phyloP scores from a whole-genome alignment of 805 yeast genomes.

The Myxozyma neglecta region DNA sequence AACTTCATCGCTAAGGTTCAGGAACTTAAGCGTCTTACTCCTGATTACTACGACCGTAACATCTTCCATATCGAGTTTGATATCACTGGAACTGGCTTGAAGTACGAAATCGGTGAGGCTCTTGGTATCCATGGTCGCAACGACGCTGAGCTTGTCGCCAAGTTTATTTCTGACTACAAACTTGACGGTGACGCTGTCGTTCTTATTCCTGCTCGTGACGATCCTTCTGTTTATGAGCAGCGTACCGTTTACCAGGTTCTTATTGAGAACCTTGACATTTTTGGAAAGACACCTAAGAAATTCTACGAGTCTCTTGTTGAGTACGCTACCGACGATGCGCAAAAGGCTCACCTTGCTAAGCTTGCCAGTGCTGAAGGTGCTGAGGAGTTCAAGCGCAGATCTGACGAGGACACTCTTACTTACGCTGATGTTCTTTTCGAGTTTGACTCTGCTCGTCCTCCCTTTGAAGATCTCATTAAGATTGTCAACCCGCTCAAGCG shows the following conservation, averaged over 20 bases:
- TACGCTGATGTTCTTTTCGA: slow-evolving; percentile 79
- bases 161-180: slow-evolving; percentile 70
- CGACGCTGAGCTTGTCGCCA: slow-evolving; percentile 59
- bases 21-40: slow-evolving; percentile 89
- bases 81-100: slow-evolving; percentile 83
- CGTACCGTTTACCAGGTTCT: slow-evolving; percentile 82
- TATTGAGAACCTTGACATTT: slow-evolving; percentile 76
- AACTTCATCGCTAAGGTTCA: slow-evolving; percentile 86
- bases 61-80: slow-evolving; percentile 97
- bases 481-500: slow-evolving; percentile 86
- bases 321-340: slow-evolving; percentile 67
- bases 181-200: slow-evolving; percentile 67
- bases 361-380: slow-evolving; percentile 81
- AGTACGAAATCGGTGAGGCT: slow-evolving; percentile 94
- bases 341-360: slow-evolving; percentile 59
- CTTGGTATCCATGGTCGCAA: slow-evolving; percentile 93
- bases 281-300: slow-evolving; percentile 94
- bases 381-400: slow-evolving; percentile 74
- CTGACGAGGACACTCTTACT: slow-evolving; percentile 78
- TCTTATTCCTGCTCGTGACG: slow-evolving; percentile 68
- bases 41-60: slow-evolving; percentile 83
- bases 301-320: slow-evolving; percentile 81
- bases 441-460: slow-evolving; percentile 80
- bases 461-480: slow-evolving; percentile 64
- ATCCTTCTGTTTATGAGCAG: slow-evolving; percentile 57